Base-by-base conservation (phyloP, 768 basidiomycete genomes). In the Termitomyces eurrhizus region DNA sequence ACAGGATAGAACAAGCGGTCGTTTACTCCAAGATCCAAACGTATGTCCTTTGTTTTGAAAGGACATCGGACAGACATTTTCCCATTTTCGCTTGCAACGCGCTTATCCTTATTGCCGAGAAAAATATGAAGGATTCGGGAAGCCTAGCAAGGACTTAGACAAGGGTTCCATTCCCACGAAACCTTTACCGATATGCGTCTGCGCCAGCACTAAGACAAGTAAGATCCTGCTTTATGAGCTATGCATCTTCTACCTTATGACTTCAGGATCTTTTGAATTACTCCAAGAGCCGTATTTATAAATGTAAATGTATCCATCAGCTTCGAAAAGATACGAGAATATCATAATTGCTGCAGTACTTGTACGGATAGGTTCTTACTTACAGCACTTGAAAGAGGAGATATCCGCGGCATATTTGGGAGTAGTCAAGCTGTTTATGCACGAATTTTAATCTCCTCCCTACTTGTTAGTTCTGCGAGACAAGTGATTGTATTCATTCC, bases 1-100 rank as follows among this genome's bases (percentile, higher is more conserved):
- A 72, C 70, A 71, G 68, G 73, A 65, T 63, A 42, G 52, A 61
- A 50, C 55, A 63, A 70, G 72, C 70, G 70, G 65, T 67, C 67
- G 70, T 66, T 50, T 51, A 39, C 48, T 58, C 39, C 50, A 63
- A 60, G 42, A 52, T 51, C 18, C 49, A 39, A 33, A 24, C 59
- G 14, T 56, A 60, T 48, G 39, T 16, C 52, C 62, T 60, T 36
- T 60, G 62, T 45, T 60, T 61, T 67, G 62, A 61, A 63, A 52
- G 62, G 64, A 66, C 59, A 49, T 67, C 63, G 62, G 66, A 60
- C 54, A 41, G 45, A 6, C n/a, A 52, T 32, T 37, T 50, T 56
- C 41, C 36, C 29, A 42, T 46, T 26, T 1, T 4, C 21, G 11
- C 24, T 24, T 46, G 12, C 21, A 46, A 26, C 14, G 7, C 26